These are phyloP conservation scores for Oxytropis ochrocephala DNA, from an alignment of 306 rosid genomes.

Conservation along the genomic window DNA sequence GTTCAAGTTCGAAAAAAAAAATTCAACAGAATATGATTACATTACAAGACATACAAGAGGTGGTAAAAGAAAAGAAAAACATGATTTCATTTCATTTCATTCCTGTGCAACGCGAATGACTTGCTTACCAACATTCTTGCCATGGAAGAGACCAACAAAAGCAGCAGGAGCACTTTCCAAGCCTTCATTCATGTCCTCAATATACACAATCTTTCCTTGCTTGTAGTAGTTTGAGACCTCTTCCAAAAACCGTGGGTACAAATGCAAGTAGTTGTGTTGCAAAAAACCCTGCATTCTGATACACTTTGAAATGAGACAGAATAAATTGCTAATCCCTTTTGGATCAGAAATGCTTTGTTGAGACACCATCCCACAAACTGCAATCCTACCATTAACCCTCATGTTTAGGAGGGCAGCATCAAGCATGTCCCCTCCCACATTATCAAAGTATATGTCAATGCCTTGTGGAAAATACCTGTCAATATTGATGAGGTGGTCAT, in stretches of 20 bases:
- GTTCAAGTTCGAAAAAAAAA: not conserved
- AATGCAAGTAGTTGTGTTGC: constrained; percentile 37
- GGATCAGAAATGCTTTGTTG: constrained; percentile 29
- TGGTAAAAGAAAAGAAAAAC: not conserved
- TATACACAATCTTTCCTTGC: constrained; percentile 32
- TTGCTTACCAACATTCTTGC: constrained; percentile 38
- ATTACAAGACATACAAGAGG: not conserved
- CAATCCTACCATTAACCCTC: constrained; percentile 40
- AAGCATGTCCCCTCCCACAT: constrained; percentile 38
- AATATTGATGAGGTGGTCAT: not conserved
- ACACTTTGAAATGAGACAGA: constrained; percentile 22
- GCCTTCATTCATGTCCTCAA: constrained; percentile 43
- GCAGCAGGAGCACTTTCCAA: constrained; percentile 36
- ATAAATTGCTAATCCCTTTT: constrained; percentile 26
- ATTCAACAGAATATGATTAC: not conserved
- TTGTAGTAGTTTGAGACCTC: constrained; percentile 20
- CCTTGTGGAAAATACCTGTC: constrained; percentile 40
- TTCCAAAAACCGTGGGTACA: constrained; percentile 35
- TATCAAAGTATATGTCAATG: constrained; percentile 43
- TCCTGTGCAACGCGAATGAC: constrained; percentile 34
- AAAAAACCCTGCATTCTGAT: constrained; percentile 37
- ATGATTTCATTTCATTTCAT: not conserved
- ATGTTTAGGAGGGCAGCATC: constrained; percentile 44
- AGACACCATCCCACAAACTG: constrained; percentile 45
- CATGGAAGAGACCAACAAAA: constrained; percentile 29